A percentile compares a stretch with the other conserved stretches of the same genome.
phyloP scores from a whole-genome alignment of 1,284 basidiomycete species.

The Apiotrichum siamense region DNA sequence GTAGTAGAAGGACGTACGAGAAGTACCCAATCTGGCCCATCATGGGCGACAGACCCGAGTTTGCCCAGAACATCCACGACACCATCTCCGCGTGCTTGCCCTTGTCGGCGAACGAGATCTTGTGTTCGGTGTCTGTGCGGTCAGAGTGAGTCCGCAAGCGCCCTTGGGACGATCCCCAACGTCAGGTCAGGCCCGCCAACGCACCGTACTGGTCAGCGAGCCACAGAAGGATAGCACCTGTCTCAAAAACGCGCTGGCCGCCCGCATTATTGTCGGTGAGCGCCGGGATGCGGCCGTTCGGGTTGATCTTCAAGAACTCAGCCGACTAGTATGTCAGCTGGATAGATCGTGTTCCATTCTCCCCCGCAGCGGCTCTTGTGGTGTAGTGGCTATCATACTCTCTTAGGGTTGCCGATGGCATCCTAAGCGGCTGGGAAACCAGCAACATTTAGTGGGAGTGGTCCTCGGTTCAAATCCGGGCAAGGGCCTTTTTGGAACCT shows the following conservation, averaged over 20 bases:
- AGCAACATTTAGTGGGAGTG: no score
- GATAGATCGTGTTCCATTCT: no score
- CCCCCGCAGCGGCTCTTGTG: no score
- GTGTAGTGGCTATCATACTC: no score
- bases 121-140: constrained; percentile 49
- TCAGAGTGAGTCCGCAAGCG: background rate
- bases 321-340: no score
- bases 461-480: no score
- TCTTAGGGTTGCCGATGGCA: no score
- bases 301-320: constrained; percentile 62
- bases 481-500: no score
- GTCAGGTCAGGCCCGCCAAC: no score
- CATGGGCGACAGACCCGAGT: constrained; percentile 42
- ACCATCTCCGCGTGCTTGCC: constrained; percentile 55
- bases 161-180: no score
- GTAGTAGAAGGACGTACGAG: background rate
- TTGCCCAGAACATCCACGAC: constrained; percentile 71
- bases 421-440: no score
- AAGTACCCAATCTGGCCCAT: constrained; percentile 30
- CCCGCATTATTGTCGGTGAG: constrained; percentile 37
- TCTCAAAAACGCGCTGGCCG: constrained; percentile 61
- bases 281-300: constrained; percentile 60
- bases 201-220: constrained; percentile 55
- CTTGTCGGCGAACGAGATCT: constrained; percentile 54
- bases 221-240: constrained; percentile 61